phyloP scores from a whole-genome alignment of 306 rosid genomes.

The Pyrus pyrifolia region DNA sequence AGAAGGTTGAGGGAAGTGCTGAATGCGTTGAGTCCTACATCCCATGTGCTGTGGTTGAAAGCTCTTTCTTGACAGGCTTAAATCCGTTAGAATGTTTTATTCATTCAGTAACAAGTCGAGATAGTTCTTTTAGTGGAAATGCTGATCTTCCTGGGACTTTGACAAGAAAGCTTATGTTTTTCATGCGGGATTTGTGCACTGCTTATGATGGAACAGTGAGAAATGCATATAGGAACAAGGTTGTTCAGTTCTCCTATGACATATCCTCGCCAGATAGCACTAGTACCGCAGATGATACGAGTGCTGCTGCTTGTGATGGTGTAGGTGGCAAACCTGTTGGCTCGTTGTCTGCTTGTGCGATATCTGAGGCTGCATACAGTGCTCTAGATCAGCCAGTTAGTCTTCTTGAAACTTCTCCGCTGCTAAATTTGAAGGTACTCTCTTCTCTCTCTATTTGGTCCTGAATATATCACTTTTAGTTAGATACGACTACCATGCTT shows the following conservation, averaged over 20 bases:
- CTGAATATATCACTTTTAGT: neutral
- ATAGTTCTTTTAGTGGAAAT: slow-evolving; percentile 83
- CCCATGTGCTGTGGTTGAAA: slow-evolving; percentile 76
- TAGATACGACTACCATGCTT: neutral
- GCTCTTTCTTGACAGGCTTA: slow-evolving; percentile 76
- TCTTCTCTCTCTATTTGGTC: neutral
- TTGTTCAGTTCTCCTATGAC: slow-evolving; percentile 64
- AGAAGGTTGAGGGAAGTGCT: slow-evolving; percentile 29
- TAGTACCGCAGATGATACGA: slow-evolving; percentile 7
- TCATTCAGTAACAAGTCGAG: slow-evolving; percentile 86
- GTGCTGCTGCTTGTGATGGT: slow-evolving; percentile 12
- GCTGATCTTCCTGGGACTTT: slow-evolving; percentile 96
- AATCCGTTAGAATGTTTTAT: slow-evolving; percentile 90
- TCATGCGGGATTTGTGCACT: slow-evolving; percentile 73
- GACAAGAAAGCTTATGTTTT: slow-evolving; percentile 70
- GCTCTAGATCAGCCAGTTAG: slow-evolving; percentile 96
- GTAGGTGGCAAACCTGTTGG: slow-evolving; percentile 80
- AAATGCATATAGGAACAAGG: slow-evolving; percentile 71
- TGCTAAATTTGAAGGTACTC: slow-evolving; percentile 70
- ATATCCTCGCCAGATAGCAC: slow-evolving; percentile 10
- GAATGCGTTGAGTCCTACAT: slow-evolving; percentile 49
- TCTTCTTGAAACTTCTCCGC: slow-evolving; percentile 85
- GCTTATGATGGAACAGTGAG: slow-evolving; percentile 95
- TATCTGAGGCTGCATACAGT: slow-evolving; percentile 96
- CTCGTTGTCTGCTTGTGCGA: slow-evolving; percentile 82